Evolutionary conservation across 2,329 filamentous ascomycete genomes (phyloP), one percentile per base, ranked within the genome.

Genomic region (Fusarium ramigenum): DNA sequence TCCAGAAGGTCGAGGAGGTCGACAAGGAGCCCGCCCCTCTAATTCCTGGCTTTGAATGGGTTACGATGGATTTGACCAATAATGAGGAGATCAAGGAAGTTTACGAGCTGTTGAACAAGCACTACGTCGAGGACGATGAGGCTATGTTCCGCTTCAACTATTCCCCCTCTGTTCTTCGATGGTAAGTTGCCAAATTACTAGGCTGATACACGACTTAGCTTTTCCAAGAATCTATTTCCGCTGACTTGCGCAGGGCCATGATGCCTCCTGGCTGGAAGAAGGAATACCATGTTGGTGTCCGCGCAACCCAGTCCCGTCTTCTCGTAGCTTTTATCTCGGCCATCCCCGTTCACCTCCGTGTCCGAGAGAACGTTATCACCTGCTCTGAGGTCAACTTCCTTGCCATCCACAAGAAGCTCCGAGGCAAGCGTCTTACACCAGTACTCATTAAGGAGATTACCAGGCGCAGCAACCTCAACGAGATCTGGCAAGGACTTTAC

Each of bases 111-210:
- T 87, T 99, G 66, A 94, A 93, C 74, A 93, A 94, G 62, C 96
- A 99, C 84, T 99, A 98, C 76, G 96, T 99, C 67, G 96, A 99
- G 84, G 96, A 99, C 81, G 93, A 95, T 77, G 95, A 97, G 81
- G 95, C 96, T 70, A 97, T 97, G 88, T 98, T 99, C 86, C 92
- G 96, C 60, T 98, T 99, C 87, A 96, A 96, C 82, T 99, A 99
- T 85, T 97, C 95, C 2, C 86, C 91, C 43, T 91, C 93, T 4
- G 97, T 98, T 79, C 86, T 99, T 53, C 92, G 94, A 82, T 99
- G 96, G 95, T 95, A 84, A 76, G 87, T 79, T 78, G 7, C 11
- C 43, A 32, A 18, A 14, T 8, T 39, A 16, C 9, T 32, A 14
- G 16, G 10, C 10, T 32, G 9, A 30, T 40, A 11, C 15, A 25